phyloP scores from a whole-genome alignment of 305 asterid genomes.

The Andrographis paniculata region DNA sequence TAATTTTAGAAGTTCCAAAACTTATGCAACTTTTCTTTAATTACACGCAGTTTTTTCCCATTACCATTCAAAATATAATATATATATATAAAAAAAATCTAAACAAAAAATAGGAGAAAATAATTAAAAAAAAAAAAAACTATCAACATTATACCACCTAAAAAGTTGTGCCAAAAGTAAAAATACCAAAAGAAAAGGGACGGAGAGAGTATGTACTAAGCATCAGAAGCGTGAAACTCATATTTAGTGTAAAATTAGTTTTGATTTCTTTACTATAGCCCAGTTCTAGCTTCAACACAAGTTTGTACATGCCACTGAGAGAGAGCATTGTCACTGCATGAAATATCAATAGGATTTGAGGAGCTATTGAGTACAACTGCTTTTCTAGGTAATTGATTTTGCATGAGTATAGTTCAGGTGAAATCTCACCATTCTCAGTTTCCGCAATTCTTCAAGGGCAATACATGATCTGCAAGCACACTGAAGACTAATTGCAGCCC shows the following conservation, averaged over 20 bases:
- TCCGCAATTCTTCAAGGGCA: slow-evolving; percentile 44
- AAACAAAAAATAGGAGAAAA: too few species aligned
- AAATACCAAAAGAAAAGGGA: too few species aligned
- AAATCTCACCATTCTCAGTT: slow-evolving; percentile 58
- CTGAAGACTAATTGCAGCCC: slow-evolving; percentile 47
- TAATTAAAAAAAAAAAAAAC: too few species aligned
- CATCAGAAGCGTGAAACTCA: slow-evolving; percentile 3
- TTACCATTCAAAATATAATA: too few species aligned
- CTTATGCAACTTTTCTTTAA: too few species aligned
- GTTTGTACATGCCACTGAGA: background rate
- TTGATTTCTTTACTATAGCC: slow-evolving; percentile 8
- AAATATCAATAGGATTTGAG: slow-evolving; percentile 11
- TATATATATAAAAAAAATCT: too few species aligned
- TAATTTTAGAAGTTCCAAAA: too few species aligned
- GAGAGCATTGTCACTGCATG: slow-evolving; percentile 5
- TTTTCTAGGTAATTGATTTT: slow-evolving; percentile 12
- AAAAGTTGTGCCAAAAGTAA: too few species aligned
- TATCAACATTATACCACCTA: too few species aligned
- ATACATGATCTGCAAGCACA: slow-evolving; percentile 51
- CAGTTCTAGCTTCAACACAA: slow-evolving; percentile 2
- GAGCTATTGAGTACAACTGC: slow-evolving; percentile 9
- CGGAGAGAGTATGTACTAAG: background rate
- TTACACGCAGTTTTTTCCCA: too few species aligned
- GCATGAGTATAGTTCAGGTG: slow-evolving; percentile 12
- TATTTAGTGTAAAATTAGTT: background rate